phyloP scores from a whole-genome alignment of 2,329 filamentous ascomycete genomes.

The Colletotrichum sp. region DNA sequence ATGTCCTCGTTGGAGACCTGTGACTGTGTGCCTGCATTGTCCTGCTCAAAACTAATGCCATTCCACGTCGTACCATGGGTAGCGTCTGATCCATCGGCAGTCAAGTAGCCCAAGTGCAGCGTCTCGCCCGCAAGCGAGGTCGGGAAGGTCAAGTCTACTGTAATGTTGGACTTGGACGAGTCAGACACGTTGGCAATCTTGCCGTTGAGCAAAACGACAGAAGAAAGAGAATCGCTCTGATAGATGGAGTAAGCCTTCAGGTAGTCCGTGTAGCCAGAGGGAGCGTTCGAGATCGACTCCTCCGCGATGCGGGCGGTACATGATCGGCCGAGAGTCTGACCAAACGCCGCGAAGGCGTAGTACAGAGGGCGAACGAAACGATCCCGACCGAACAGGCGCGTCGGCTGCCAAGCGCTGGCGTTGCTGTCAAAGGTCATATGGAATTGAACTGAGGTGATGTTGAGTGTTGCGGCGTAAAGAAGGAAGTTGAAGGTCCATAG shows the following conservation, averaged over 20 bases:
- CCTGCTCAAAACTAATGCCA: conserved; percentile 17
- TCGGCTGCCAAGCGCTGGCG: conserved; percentile 16
- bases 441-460: conserved; percentile 16
- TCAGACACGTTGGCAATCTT: conserved; percentile 16
- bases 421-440: conserved; percentile 19
- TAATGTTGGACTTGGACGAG: conserved; percentile 1
- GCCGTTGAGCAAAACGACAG: conserved; percentile 16
- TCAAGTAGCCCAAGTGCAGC: conserved; percentile 11
- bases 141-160: neutral
- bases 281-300: neutral
- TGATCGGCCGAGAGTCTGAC: conserved; percentile 14
- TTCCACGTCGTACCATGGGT: conserved; percentile 15
- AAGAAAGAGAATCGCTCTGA: conserved; percentile 4
- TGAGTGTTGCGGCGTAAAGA: conserved; percentile 11
- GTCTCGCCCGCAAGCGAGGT: conserved; percentile 5
- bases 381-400: conserved; percentile 16
- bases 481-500: conserved; percentile 17
- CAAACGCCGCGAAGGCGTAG: conserved; percentile 15
- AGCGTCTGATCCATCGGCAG: conserved; percentile 14
- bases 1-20: conserved; percentile 5
- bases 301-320: conserved; percentile 14
- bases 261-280: conserved; percentile 1
- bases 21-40: neutral
- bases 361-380: conserved; percentile 18
- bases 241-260: conserved; percentile 13